Percentiles rank a stretch among this genome's conserved stretches.
Conservation (phyloP, 2,329 filamentous ascomycete genomes). For the Ceratocystis cubensis region DNA sequence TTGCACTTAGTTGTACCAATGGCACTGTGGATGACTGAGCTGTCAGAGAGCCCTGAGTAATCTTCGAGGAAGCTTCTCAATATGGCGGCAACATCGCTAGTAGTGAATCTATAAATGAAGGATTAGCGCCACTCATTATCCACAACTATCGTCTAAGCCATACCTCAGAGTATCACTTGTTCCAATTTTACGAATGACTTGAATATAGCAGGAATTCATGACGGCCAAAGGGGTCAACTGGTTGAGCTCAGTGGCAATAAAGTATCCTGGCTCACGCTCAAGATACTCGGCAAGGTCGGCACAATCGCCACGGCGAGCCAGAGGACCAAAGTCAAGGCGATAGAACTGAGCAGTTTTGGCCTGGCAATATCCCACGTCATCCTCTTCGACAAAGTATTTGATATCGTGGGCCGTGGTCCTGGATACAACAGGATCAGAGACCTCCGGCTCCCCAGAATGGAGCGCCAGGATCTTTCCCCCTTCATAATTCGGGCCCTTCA, state of each 20-base stretch:
- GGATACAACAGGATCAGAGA: neutral
- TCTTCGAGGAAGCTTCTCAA: neutral
- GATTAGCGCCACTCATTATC: neutral
- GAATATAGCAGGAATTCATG: conserved; percentile 11
- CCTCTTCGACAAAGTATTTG: conserved; percentile 3
- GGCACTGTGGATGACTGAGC: neutral
- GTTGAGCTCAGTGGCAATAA: conserved; percentile 6
- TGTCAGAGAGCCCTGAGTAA: neutral
- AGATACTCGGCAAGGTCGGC: neutral
- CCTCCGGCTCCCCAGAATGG: neutral
- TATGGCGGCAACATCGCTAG: conserved; percentile 1
- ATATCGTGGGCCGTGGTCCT: neutral
- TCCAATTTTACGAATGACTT: conserved; percentile 10
- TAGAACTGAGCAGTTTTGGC: neutral
- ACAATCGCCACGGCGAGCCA: conserved; percentile 5
- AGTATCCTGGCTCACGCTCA: conserved; percentile 12
- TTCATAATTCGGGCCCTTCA: neutral
- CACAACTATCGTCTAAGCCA: neutral
- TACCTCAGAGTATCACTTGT: conserved; percentile 4
- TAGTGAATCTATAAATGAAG: conserved; percentile 4
- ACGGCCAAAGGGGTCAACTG: conserved; percentile 12
- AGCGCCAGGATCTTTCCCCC: neutral
- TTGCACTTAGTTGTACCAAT: conserved; percentile 5
- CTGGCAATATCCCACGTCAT: neutral
- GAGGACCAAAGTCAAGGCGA: conserved; percentile 13